These are phyloP conservation scores for Thielaviopsis punctulata DNA, from an alignment of 2,329 filamentous ascomycete genomes.

Conservation along the genomic window DNA sequence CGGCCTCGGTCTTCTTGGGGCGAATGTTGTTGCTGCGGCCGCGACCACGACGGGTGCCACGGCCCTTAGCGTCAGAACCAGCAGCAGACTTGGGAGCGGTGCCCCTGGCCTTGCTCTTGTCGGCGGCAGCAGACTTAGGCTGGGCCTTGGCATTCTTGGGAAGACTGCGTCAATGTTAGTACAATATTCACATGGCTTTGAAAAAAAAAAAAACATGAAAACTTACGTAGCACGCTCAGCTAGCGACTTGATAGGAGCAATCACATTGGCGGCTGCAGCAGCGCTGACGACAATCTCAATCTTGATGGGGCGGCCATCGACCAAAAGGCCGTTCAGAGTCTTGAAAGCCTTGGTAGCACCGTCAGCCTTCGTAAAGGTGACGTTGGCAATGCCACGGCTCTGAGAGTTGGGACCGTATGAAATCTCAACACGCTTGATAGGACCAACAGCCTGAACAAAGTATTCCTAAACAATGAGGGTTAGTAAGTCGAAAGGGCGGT, in stretches of 20 bases:
- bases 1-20: conserved; percentile 78
- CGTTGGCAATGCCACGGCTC: conserved; percentile 82
- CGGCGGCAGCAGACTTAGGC: conserved; percentile 63
- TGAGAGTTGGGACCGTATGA: conserved; percentile 84
- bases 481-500: conserved; percentile 30
- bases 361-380: conserved; percentile 67
- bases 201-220: neutral
- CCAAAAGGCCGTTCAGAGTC: conserved; percentile 71
- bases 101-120: conserved; percentile 27
- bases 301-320: conserved; percentile 84
- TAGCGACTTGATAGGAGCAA: conserved; percentile 50
- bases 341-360: conserved; percentile 72
- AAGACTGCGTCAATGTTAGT: conserved; percentile 17
- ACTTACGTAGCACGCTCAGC: conserved; percentile 64
- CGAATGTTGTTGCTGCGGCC: conserved; percentile 46
- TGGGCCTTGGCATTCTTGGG: conserved; percentile 43
- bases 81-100: conserved; percentile 14
- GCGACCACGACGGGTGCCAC: conserved; percentile 29
- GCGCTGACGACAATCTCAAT: conserved; percentile 84
- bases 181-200: conserved; percentile 14
- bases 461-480: conserved; percentile 64
- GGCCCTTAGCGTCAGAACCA: conserved; percentile 22
- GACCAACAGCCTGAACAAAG: conserved; percentile 71
- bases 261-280: conserved; percentile 48
- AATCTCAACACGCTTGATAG: conserved; percentile 79